A percentile compares a stretch with the other conserved stretches of the same genome.
Evolutionary conservation across 73 alveolate species (phyloP).

Genomic region (Tetrahymena elliotti): DNA sequence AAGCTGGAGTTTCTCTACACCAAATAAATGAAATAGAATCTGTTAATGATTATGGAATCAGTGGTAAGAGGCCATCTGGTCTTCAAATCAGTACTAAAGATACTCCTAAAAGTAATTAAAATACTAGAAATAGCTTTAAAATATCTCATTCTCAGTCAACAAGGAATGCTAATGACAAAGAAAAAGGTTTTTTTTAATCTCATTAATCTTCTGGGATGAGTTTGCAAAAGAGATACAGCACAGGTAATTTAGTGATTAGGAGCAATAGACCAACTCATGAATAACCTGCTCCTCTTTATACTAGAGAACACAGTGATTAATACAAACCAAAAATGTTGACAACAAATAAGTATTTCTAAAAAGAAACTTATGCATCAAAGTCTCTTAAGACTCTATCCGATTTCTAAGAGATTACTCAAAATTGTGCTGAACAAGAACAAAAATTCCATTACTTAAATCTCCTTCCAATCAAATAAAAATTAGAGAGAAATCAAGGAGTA

Average conservation of each 20-base stretch:
- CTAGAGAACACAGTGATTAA: not conserved
- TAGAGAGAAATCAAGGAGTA: not conserved
- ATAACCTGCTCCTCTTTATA: not conserved
- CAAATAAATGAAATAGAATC: not conserved
- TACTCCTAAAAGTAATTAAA: not conserved
- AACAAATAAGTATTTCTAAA: not conserved
- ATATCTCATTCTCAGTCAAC: not conserved
- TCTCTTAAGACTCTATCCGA: not conserved
- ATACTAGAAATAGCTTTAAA: not conserved
- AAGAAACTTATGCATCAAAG: not conserved
- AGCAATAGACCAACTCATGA: not conserved
- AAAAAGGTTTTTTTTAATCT: not conserved
- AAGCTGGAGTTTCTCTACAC: not conserved
- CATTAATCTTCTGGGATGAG: not conserved
- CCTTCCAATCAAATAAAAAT: not conserved
- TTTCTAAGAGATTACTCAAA: not conserved
- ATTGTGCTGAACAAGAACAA: not conserved
- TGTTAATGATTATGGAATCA: not conserved
- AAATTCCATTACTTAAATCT: not conserved
- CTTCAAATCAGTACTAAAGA: not conserved
- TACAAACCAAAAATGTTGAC: not conserved
- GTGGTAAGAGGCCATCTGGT: not conserved
- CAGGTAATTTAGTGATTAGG: not conserved
- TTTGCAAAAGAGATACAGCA: not conserved
- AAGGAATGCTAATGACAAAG: not conserved